Conservation (phyloP, 2,329 filamentous ascomycete species). For the Phoma sp. region DNA sequence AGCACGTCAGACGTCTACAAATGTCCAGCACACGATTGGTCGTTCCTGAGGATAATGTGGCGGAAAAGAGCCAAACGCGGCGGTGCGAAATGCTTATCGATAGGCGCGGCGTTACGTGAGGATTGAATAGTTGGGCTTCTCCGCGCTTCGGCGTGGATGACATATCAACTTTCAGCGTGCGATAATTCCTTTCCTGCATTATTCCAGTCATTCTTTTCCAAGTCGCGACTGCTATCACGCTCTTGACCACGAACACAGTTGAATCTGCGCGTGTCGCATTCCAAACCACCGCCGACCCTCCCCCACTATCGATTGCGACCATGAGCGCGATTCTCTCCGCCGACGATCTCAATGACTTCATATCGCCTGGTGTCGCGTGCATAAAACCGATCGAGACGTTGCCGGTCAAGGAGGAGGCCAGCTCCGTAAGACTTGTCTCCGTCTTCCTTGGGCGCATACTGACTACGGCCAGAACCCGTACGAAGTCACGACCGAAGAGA, state of each 20-base stretch:
- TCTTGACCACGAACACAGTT: background rate
- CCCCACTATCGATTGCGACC: constrained; percentile 24
- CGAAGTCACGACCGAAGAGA: constrained; percentile 94
- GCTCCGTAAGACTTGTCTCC: constrained; percentile 47
- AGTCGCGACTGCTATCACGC: background rate
- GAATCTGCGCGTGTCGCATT: constrained; percentile 19
- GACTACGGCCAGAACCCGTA: constrained; percentile 61
- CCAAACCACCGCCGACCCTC: constrained; percentile 19
- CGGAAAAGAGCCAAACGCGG: constrained; percentile 27
- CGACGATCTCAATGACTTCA: constrained; percentile 98
- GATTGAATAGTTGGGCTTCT: constrained; percentile 28
- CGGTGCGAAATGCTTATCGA: constrained; percentile 42
- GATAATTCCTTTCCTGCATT: background rate
- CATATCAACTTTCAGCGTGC: constrained; percentile 7
- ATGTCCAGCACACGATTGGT: constrained; percentile 3
- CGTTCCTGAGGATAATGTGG: constrained; percentile 20
- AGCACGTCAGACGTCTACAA: constrained; percentile 22
- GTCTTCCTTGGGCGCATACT: constrained; percentile 28
- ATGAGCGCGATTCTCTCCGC: constrained; percentile 98
- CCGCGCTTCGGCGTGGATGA: constrained; percentile 27
- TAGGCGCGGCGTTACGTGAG: constrained; percentile 31
- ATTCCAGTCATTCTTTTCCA: constrained; percentile 1
- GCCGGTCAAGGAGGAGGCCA: constrained; percentile 61
- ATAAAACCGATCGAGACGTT: constrained; percentile 97
- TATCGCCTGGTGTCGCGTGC: constrained; percentile 94